phyloP scores from a whole-genome alignment of 1,284 basidiomycete genomes.

The Volvariella surrecta region DNA sequence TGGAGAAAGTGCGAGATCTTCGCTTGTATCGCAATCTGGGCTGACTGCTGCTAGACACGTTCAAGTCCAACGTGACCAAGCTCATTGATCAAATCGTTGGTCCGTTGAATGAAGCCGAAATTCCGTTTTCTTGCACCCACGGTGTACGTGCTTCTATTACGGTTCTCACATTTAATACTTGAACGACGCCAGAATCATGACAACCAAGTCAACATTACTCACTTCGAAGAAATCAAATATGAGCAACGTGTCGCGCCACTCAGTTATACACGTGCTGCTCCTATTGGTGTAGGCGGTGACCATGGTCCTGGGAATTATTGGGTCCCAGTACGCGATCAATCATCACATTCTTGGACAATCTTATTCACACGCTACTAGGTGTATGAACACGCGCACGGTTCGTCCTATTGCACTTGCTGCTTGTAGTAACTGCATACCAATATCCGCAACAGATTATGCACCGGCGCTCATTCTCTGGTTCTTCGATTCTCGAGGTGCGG shows the following conservation, averaged over 20 bases:
- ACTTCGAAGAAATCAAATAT: slow-evolving; percentile 47
- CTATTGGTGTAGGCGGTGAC: slow-evolving; percentile 48
- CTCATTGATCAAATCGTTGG: slow-evolving; percentile 41
- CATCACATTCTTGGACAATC: not conserved
- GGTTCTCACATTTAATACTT: not conserved
- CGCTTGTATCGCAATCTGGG: not conserved
- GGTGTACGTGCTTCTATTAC: slow-evolving; percentile 33
- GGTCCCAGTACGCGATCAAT: slow-evolving; percentile 44
- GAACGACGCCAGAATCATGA: slow-evolving; percentile 49
- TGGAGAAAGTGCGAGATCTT: slow-evolving; percentile 42
- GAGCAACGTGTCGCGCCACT: slow-evolving; percentile 47
- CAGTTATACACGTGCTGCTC: slow-evolving; percentile 53
- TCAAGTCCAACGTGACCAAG: slow-evolving; percentile 43
- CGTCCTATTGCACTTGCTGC: not conserved
- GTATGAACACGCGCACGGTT: slow-evolving; percentile 12
- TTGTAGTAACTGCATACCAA: slow-evolving; percentile 2
- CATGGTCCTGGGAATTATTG: slow-evolving; percentile 63
- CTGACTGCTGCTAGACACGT: slow-evolving; percentile 40
- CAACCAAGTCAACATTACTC: slow-evolving; percentile 59
- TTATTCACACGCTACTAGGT: slow-evolving; percentile 7
- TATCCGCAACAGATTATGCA: slow-evolving; percentile 26
- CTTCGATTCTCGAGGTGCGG: slow-evolving; percentile 56
- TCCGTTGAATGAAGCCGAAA: slow-evolving; percentile 34
- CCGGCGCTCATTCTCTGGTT: slow-evolving; percentile 60
- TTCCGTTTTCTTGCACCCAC: slow-evolving; percentile 50